Evolutionary conservation across 2,329 filamentous ascomycete species (phyloP), one percentile per base, ranked within the genome.

Genomic region (Aspergillus luchuensis): DNA sequence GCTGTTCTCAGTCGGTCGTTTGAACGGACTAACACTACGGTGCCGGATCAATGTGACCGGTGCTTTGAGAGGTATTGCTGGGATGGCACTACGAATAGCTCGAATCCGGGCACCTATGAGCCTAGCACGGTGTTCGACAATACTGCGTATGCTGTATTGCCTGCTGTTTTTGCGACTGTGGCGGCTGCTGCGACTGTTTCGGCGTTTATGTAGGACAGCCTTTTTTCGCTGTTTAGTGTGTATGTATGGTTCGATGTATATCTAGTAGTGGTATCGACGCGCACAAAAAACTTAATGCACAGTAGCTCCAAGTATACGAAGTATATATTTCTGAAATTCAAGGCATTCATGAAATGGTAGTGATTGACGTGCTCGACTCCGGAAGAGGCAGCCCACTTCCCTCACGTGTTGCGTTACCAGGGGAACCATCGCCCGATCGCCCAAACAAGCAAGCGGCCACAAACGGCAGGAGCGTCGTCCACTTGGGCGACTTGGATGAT

Each of bases 11-110:
- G 84, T 58, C 85, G 92, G 62, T 91, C 88, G 69, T 84, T 93
- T 65, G 80, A 85, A 58, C 84, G 91, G 55, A 92, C 90, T 1
- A 80, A 82, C 21, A 88, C 89, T 0, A 62, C 78, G 0, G 82
- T 92, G 0, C 92, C 92, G 0, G 80, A 82, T 0, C 85, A 84
- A 4, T 97, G 93, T 79, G 79, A 76, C 43, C 67, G 82, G 58
- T 97, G 93, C 79, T 97, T 96, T 75, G 65, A 81, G n/a, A 76
- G 80, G 23, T 96, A 96, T 79, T 97, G 93, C 83, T 97, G 93
- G 93, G 86, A 96, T 74, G 94, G 94, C 23, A 90, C 85, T 1
- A 58, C 78, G 4, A 76, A 83, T 39, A 74, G 69, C 50, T 77
- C 76, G 0, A 66, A 65, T 13, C 69, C 73, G 1, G 67, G 69